Evolutionary conservation across 306 rosid species (phyloP).

Genomic region (Gleditsia sinensis): DNA sequence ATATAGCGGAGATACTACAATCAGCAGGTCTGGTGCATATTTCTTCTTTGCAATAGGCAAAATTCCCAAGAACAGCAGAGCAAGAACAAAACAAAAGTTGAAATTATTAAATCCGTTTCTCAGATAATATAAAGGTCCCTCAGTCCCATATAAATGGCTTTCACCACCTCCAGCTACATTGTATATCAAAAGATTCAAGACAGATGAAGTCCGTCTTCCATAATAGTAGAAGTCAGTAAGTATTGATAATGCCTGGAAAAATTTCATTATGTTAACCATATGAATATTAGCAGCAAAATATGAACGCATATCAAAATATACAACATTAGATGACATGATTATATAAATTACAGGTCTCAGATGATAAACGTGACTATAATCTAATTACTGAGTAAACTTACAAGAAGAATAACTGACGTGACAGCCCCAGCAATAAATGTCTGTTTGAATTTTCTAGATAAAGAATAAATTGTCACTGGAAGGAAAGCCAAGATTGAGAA

Average conservation of each 20-base stretch:
- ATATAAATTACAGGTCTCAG: slow-evolving; percentile 19
- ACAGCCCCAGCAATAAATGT: slow-evolving; percentile 74
- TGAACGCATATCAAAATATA: neutral
- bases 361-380: neutral
- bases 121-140: slow-evolving; percentile 78
- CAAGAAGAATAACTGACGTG: slow-evolving; percentile 75
- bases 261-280: slow-evolving; percentile 1
- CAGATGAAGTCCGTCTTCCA: slow-evolving; percentile 89
- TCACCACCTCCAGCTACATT: slow-evolving; percentile 95
- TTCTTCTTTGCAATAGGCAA: slow-evolving; percentile 76
- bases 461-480: slow-evolving; percentile 76
- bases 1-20: slow-evolving; percentile 84
- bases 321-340: slow-evolving; percentile 9
- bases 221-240: slow-evolving; percentile 70
- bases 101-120: slow-evolving; percentile 96
- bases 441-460: slow-evolving; percentile 61
- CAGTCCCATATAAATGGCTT: slow-evolving; percentile 94
- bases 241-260: slow-evolving; percentile 67
- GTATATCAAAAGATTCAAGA: slow-evolving; percentile 78
- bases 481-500: slow-evolving; percentile 94
- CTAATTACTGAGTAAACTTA: slow-evolving; percentile 45
- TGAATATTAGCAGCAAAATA: slow-evolving; percentile 26
- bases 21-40: slow-evolving; percentile 75
- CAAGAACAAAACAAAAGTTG: slow-evolving; percentile 81
- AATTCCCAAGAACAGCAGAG: slow-evolving; percentile 75